Evolutionary conservation across 139 green algal genomes (phyloP), one percentile per base, ranked within the genome.

Genomic region (Tetratostichococcus sp.): DNA sequence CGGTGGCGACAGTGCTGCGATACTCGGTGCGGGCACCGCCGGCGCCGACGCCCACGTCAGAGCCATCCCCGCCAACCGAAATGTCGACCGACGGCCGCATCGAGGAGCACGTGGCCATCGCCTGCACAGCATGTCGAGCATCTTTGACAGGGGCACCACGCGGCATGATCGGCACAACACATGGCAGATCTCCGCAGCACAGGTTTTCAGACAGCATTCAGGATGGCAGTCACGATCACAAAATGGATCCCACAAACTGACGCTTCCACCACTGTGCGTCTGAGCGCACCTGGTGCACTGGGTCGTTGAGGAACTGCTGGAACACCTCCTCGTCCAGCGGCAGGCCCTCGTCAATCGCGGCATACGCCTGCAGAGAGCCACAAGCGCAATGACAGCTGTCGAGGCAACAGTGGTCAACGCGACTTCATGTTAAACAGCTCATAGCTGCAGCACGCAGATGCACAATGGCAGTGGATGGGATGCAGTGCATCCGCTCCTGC

Each of bases 51-150:
- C 74, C 84, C 67, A 83, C 88, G 65, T 70, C 65, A 39, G 93
- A 89, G 69, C 68, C 74, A 43, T 93, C 88, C 2, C 82, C 88
- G 26, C 88, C 91, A 0, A 99, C 92, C 17, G 89, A 95, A 84
- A 99, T 99, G 87, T 99, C 95, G 1, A 99, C 95, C 21, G 93
- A 77, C 22, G 96, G 96, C 62, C 96, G 87, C 90, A 99, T 94
- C 50, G 78, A 73, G n/a, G 91, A 89, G 87, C 95, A 99, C 25
- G 83, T 86, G 19, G 86, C 90, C 72, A 98, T 87, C 0, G 96
- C 96, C 66, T 86, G 74, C 79, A 93, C 83, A 65, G 43, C 88
- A 88, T 22, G 83, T 77, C n/a, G 25, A 26, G 11, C 2, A 71
- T 50, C 39, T n/a, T n/a, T n/a, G n/a, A n/a, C n/a, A n/a, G n/a